These are phyloP conservation scores for Nemania abortiva DNA, from an alignment of 2,329 filamentous ascomycete species.

Conservation along the genomic window DNA sequence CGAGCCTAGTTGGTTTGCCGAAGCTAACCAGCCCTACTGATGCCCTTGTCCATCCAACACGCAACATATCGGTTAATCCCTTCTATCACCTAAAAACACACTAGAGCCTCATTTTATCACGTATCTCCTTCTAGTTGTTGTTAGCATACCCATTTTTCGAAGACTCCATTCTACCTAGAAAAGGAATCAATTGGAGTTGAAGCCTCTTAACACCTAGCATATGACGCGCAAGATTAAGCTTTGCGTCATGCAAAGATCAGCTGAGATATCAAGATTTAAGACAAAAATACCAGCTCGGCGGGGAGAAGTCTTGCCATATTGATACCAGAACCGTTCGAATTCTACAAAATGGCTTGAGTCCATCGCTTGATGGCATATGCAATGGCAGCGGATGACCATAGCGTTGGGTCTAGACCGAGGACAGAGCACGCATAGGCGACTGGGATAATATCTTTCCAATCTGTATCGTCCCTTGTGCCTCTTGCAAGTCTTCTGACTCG, in stretches of 20 bases:
- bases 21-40: too few species aligned
- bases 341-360: background rate
- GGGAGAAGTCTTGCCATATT: constrained; percentile 40
- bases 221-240: constrained; percentile 66
- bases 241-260: constrained; percentile 75
- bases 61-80: too few species aligned
- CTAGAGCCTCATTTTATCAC: background rate
- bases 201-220: constrained; percentile 61
- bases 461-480: constrained; percentile 45
- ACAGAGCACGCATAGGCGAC: background rate
- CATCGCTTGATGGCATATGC: background rate
- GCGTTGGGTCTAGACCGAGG: too few species aligned
- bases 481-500: constrained; percentile 25
- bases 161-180: constrained; percentile 60
- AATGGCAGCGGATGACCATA: background rate
- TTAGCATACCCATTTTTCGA: background rate
- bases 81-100: background rate
- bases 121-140: background rate
- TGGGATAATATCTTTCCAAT: constrained; percentile 58
- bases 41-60: too few species aligned
- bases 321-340: background rate
- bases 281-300: constrained; percentile 69
- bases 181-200: constrained; percentile 67
- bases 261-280: constrained; percentile 71
- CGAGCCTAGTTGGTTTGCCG: too few species aligned